Evolutionary conservation across 1,284 basidiomycete genomes (phyloP).

Genomic region (Vanrija pseudolonga): DNA sequence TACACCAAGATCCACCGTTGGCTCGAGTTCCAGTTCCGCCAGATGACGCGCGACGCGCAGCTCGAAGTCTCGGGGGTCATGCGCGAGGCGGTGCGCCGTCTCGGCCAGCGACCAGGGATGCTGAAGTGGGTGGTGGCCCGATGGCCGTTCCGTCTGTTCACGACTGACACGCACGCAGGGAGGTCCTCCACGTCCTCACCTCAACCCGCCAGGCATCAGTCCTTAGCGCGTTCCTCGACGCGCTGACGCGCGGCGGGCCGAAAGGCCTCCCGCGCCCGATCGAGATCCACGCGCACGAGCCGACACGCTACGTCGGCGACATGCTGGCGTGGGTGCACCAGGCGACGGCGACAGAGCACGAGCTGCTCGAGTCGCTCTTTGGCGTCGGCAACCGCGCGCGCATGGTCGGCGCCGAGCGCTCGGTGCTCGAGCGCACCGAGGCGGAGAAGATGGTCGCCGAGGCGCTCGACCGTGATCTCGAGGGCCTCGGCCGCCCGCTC

Average conservation of each 20-base stretch:
- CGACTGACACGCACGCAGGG: slow-evolving; percentile 58
- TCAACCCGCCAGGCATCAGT: slow-evolving; percentile 77
- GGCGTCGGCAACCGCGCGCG: slow-evolving; percentile 65
- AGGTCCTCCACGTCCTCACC: slow-evolving; percentile 71
- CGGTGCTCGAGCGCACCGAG: slow-evolving; percentile 52
- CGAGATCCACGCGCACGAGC: slow-evolving; percentile 95
- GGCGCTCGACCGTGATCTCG: slow-evolving; percentile 75
- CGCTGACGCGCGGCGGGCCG: slow-evolving; percentile 84
- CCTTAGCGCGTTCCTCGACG: slow-evolving; percentile 74
- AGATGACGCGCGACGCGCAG: slow-evolving; percentile 69
- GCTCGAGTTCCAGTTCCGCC: slow-evolving; percentile 79
- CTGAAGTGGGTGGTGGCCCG: slow-evolving; percentile 58
- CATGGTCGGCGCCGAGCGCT: slow-evolving; percentile 60
- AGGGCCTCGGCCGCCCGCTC: slow-evolving; percentile 78
- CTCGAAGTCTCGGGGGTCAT: slow-evolving; percentile 72
- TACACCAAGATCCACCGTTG: slow-evolving; percentile 86
- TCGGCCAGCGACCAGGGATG: slow-evolving; percentile 72
- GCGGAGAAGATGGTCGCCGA: slow-evolving; percentile 77
- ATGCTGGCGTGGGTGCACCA: slow-evolving; percentile 99
- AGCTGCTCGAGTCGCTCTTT: slow-evolving; percentile 83
- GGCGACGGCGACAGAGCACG: slow-evolving; percentile 86
- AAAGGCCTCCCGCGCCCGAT: slow-evolving; percentile 87
- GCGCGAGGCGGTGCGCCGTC: slow-evolving; percentile 68
- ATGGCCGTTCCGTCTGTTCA: background rate
- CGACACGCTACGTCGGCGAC: slow-evolving; percentile 90